Base-by-base conservation (phyloP, 352 stramenopile genomes). In the Phytopythium mirpurense region DNA sequence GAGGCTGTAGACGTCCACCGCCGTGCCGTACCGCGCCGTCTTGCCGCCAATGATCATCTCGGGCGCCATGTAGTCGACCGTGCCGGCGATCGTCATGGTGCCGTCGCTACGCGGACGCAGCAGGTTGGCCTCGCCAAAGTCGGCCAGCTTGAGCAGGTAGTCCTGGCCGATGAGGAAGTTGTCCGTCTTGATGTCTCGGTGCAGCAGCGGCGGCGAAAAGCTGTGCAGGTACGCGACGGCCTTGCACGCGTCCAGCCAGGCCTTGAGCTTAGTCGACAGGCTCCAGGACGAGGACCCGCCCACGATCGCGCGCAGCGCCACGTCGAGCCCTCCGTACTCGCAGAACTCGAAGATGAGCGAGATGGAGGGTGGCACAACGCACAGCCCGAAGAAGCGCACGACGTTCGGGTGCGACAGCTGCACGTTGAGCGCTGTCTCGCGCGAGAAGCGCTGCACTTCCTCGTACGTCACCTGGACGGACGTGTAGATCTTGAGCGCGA, bases 321-420 rank as follows among this genome's bases (percentile, higher is more conserved):
- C 66, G 19, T 92, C 83, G 15, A 94, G 67, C 0, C 78, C 75
- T 21, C 84, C 84, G 50, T 86, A 90, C 45, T 94, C 84, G 56
- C 84, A 94, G 52, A 90, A 92, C 61, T 93, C 84, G 52, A 93
- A 93, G 38, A 94, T 84, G 16, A 94, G 68, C 10, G 79, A 94
- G 44, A 94, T 93, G 0, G 80, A 88, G 4, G 84, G 84, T 2
- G 84, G 84, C 27, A 92, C 78, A 15, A 94, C 84, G 43, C 84
- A 94, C 0, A 94, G 43, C 0, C 84, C 84, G 50, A 77, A 89
- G 65, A 94, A 94, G 14, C 66, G 72, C 47, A 94, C 84, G 27
- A 94, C 73, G 26, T 94, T 94, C 6, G 84, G 84, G 44, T 94
- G 84, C 18, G 80, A 91, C 4, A 94, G 63, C 55, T 87, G 74